Percentiles rank a stretch among this genome's conserved stretches.
phyloP scores from a whole-genome alignment of 805 yeast species.

The Candida arabinofermentans region DNA sequence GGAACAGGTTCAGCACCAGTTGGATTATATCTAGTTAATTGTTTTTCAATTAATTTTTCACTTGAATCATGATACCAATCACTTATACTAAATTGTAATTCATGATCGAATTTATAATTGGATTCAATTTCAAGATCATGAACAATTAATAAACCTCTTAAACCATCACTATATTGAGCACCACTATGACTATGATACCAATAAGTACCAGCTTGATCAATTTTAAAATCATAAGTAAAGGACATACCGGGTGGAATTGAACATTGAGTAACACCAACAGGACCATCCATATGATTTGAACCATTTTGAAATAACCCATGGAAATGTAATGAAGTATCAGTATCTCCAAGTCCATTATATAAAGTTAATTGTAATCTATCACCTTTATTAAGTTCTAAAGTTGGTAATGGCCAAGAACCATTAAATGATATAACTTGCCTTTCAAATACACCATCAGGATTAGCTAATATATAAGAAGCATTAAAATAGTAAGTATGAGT shows the following conservation, averaged over 20 bases:
- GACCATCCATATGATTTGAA: conserved; percentile 68
- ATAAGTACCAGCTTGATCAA: conserved; percentile 70
- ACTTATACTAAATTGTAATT: conserved; percentile 49
- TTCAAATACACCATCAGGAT: conserved; percentile 60
- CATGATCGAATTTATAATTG: conserved; percentile 63
- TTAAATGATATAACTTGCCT: conserved; percentile 65
- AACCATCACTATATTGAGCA: conserved; percentile 74
- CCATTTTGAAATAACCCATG: conserved; percentile 74
- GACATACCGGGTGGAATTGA: conserved; percentile 71
- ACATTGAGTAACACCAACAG: conserved; percentile 75
- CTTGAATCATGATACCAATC: conserved; percentile 64
- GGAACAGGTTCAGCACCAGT: conserved; percentile 86
- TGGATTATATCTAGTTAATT: conserved; percentile 66
- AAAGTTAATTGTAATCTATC: conserved; percentile 58
- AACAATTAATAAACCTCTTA: conserved; percentile 63
- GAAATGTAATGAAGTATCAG: conserved; percentile 66
- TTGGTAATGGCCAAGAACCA: conserved; percentile 71
- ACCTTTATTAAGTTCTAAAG: conserved; percentile 58
- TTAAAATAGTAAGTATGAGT: conserved; percentile 57
- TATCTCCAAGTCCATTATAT: conserved; percentile 50
- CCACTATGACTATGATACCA: conserved; percentile 86
- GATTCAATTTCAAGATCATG: conserved; percentile 44
- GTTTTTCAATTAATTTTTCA: conserved; percentile 40
- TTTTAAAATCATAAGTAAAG: conserved; percentile 65
- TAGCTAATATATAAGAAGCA: conserved; percentile 56